Evolutionary conservation across 805 yeast species (phyloP), one percentile per base, ranked within the genome.

Genomic region (Candida andamanensis): DNA sequence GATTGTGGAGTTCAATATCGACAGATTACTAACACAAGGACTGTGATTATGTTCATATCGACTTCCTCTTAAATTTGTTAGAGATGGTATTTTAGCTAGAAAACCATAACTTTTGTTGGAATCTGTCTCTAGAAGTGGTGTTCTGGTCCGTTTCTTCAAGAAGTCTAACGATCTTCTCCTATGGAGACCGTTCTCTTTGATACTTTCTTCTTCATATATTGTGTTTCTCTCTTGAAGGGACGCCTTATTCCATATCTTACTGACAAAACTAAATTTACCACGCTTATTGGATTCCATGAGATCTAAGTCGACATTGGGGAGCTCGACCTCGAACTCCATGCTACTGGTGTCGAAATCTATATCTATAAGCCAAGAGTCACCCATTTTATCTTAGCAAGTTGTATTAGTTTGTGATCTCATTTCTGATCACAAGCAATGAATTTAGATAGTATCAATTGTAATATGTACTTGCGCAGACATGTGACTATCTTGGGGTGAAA

Each of bases 281-380:
- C 12, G 15, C 15, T 11, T 7, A 22, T 14, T 9, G 7, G 3
- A 17, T 11, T 9, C 7, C 17, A 12, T 12, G 4, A 6, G 21
- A 15, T 15, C n/a, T 3, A 21, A 6, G 2, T 28, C 14, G 17
- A 20, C 23, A 10, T 29, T 10, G 15, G 13, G 21, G 11, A 33
- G 14, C 10, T 28, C 28, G 4, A 33, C 33, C 13, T 24, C 15
- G 17, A 33, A 33, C 13, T 27, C 24, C 22, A 33, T 14, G 22
- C 37, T 33, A 18, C 21, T 30, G 5, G 17, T 27, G 23, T 33
- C 37, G 19, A 33, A 33, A 28, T 32, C 26, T 11, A 23, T 23
- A 14, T 19, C 11, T 11, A 19, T 19, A 19, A 19, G 9, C n/a
- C 4, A 5, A 14, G 14, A n/a, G n/a, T n/a, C n/a, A n/a, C n/a